Evolutionary conservation across 2,329 filamentous ascomycete genomes (phyloP).

Genomic region (Epichloe bromicola): DNA sequence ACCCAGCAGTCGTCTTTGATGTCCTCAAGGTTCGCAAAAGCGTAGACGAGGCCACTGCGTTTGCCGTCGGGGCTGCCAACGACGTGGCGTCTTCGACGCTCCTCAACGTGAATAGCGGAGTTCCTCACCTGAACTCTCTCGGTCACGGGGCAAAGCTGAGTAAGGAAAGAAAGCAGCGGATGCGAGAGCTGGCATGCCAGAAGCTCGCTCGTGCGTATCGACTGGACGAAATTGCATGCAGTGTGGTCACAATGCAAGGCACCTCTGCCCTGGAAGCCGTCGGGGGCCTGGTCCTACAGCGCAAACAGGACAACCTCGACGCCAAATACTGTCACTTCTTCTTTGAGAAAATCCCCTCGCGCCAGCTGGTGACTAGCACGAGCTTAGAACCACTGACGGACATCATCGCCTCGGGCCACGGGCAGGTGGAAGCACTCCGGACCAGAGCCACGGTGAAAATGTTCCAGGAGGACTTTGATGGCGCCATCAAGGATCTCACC

Average conservation of each 20-base stretch:
- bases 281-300: conserved; percentile 57
- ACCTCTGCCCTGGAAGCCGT: conserved; percentile 67
- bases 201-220: conserved; percentile 67
- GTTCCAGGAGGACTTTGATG: conserved; percentile 62
- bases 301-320: conserved; percentile 54
- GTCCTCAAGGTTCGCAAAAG: conserved; percentile 68
- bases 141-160: conserved; percentile 52
- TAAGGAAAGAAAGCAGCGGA: conserved; percentile 61
- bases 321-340: conserved; percentile 88
- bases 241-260: conserved; percentile 72
- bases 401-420: conserved; percentile 50
- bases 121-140: conserved; percentile 10
- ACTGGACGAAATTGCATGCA: conserved; percentile 71
- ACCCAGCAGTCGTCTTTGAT: conserved; percentile 73
- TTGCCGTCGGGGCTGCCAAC: conserved; percentile 65
- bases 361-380: conserved; percentile 60
- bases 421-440: conserved; percentile 52
- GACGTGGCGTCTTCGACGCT: conserved; percentile 55
- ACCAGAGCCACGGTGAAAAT: conserved; percentile 63
- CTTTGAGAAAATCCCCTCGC: conserved; percentile 70
- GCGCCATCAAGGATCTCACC: conserved; percentile 58
- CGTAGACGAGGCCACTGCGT: conserved; percentile 67
- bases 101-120: conserved; percentile 35
- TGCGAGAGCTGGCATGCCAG: conserved; percentile 68
- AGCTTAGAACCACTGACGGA: conserved; percentile 53